These are phyloP conservation scores for Nothomitra cinnamomea DNA, from an alignment of 2,329 filamentous ascomycete genomes.

Conservation along the genomic window DNA sequence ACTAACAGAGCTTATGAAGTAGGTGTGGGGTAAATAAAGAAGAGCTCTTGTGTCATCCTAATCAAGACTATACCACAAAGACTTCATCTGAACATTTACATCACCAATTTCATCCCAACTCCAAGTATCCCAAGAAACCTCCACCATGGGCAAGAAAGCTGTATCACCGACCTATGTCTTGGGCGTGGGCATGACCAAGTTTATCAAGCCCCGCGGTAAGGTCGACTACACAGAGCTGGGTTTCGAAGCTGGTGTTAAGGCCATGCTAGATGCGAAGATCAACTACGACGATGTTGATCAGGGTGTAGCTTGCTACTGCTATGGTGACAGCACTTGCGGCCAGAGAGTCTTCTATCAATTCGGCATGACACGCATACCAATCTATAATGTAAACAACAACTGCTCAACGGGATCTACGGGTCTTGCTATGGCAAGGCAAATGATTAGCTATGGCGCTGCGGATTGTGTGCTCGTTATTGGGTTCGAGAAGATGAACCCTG, in stretches of 20 bases:
- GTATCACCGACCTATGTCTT: conserved; percentile 61
- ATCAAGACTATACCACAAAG: no score
- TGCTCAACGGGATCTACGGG: conserved; percentile 93
- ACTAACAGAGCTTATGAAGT: no score
- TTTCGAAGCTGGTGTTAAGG: conserved; percentile 82
- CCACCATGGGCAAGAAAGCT: conserved; percentile 33
- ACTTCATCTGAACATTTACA: no score
- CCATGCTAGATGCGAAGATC: conserved; percentile 68
- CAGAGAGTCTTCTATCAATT: conserved; percentile 98
- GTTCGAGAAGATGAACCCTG: conserved; percentile 66
- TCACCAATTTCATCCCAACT: no score
- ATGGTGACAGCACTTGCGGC: conserved; percentile 85
- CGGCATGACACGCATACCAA: conserved; percentile 88
- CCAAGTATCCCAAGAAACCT: background rate
- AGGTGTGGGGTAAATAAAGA: no score
- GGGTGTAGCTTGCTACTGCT: conserved; percentile 94
- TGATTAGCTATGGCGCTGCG: conserved; percentile 63
- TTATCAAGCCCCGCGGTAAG: conserved; percentile 90
- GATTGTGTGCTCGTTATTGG: conserved; percentile 85
- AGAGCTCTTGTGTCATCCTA: no score
- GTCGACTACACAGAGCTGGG: conserved; percentile 91
- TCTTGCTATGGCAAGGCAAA: conserved; percentile 62
- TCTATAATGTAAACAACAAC: conserved; percentile 98
- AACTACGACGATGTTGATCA: conserved; percentile 94
- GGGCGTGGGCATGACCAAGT: conserved; percentile 97